Evolutionary conservation across 352 stramenopile species (phyloP).

Genomic region (Phytophthora tubulina): DNA sequence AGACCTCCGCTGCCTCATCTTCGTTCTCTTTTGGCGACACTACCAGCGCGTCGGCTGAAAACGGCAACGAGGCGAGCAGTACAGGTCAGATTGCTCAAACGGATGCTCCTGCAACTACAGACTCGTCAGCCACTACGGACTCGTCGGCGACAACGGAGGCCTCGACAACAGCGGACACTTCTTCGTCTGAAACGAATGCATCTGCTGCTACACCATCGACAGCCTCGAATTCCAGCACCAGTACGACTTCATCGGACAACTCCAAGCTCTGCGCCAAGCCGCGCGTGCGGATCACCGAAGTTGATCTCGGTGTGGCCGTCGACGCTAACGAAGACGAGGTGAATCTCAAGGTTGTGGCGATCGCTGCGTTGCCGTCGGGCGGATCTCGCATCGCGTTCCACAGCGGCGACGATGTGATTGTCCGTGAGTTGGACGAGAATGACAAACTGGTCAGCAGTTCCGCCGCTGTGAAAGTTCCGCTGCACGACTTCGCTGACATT

Average conservation of each 20-base stretch:
- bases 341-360: slow-evolving; percentile 56
- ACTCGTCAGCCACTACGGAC: neutral
- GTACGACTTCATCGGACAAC: slow-evolving; percentile 12
- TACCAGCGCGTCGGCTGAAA: neutral
- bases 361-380: slow-evolving; percentile 50
- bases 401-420: slow-evolving; percentile 53
- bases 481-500: slow-evolving; percentile 65
- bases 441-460: slow-evolving; percentile 54
- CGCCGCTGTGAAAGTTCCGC: slow-evolving; percentile 40
- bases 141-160: neutral
- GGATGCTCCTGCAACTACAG: slow-evolving; percentile 4
- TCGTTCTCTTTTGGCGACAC: slow-evolving; percentile 1
- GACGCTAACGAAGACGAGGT: slow-evolving; percentile 58
- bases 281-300: slow-evolving; percentile 49
- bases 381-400: slow-evolving; percentile 63
- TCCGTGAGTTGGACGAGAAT: slow-evolving; percentile 53
- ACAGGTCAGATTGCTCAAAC: neutral
- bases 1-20: neutral
- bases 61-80: neutral
- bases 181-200: neutral
- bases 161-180: neutral
- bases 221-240: neutral
- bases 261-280: slow-evolving; percentile 54
- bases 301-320: slow-evolving; percentile 48
- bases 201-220: neutral